Percentiles rank a stretch among this genome's conserved stretches.
These are phyloP conservation scores for Talaromyces amestolkiae DNA, from an alignment of 2,329 filamentous ascomycete species.

Conservation along the genomic window DNA sequence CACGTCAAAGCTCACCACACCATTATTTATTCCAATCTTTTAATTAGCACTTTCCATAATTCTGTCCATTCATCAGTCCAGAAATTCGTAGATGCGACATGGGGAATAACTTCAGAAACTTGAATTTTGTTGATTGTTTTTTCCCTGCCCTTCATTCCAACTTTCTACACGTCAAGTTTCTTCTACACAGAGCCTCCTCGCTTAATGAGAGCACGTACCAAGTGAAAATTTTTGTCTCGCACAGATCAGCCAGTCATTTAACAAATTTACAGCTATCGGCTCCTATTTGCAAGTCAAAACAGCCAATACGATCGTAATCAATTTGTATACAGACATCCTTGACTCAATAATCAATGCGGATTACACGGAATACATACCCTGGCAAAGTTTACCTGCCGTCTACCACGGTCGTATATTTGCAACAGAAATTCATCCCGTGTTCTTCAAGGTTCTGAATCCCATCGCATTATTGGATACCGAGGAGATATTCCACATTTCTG, in stretches of 20 bases:
- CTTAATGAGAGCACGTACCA: conserved; percentile 17
- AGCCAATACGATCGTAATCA: conserved; percentile 6
- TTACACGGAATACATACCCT: not conserved
- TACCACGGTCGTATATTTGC: not conserved
- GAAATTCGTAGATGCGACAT: not conserved
- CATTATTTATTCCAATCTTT: not conserved
- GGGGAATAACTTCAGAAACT: not conserved
- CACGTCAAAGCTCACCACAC: conserved; percentile 1
- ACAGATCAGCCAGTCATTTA: conserved; percentile 15
- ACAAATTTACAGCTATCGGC: conserved; percentile 13
- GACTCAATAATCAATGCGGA: conserved; percentile 1
- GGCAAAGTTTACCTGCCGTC: not conserved
- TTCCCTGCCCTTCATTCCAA: not conserved
- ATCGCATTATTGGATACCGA: not conserved
- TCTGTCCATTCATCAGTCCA: not conserved
- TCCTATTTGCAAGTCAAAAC: conserved; percentile 1
- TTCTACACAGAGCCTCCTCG: conserved; percentile 10
- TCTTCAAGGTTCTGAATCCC: not conserved
- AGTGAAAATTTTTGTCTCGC: conserved; percentile 13
- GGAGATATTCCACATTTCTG: not conserved
- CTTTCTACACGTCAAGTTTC: not conserved
- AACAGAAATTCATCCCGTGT: not conserved
- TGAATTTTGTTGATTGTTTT: not conserved
- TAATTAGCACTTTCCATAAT: not conserved
- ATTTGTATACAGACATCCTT: not conserved